phyloP scores from a whole-genome alignment of 192 early-diverging fungal genomes.

The Backusella morwellensis region DNA sequence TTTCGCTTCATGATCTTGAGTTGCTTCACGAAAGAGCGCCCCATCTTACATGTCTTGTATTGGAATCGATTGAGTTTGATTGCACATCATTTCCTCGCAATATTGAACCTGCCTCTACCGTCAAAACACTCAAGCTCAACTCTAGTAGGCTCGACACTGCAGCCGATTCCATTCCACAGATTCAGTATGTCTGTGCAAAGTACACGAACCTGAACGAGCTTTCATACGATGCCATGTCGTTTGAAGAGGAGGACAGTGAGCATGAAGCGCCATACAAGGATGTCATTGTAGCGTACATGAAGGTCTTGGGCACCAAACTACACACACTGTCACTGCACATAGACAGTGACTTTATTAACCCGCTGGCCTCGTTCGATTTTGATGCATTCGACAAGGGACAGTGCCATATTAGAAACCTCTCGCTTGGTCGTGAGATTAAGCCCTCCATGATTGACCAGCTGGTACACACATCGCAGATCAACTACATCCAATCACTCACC shows the following conservation, averaged over 20 bases:
- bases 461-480: background rate
- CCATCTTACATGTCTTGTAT: background rate
- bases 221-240: background rate
- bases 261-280: background rate
- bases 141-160: background rate
- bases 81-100: background rate
- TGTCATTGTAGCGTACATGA: background rate
- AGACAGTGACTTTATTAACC: background rate
- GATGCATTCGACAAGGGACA: background rate
- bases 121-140: background rate
- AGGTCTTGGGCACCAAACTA: background rate
- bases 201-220: background rate
- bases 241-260: background rate
- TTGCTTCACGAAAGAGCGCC: background rate
- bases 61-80: background rate
- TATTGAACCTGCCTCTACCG: background rate
- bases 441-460: background rate
- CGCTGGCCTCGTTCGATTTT: background rate
- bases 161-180: background rate
- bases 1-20: background rate
- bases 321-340: background rate
- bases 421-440: background rate
- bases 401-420: background rate
- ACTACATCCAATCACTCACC: background rate
- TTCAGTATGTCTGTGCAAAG: background rate